Evolutionary conservation across 352 stramenopile species (phyloP).

Genomic region (Bremia lactucae): DNA sequence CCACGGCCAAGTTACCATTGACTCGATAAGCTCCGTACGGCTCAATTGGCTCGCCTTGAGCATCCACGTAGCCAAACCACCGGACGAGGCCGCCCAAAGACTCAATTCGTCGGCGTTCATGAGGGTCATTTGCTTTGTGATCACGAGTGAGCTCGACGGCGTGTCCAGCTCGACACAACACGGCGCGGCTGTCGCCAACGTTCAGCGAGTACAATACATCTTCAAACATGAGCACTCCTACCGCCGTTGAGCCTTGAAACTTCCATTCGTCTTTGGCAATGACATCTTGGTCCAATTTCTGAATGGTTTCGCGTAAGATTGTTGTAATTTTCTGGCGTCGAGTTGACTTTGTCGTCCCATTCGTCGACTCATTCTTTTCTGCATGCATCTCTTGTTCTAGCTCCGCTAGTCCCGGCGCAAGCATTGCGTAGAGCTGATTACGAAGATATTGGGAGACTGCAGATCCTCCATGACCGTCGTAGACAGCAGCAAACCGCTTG

Average conservation of each 20-base stretch:
- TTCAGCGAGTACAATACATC: conserved; percentile 83
- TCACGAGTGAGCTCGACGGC: conserved; percentile 71
- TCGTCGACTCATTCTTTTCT: conserved; percentile 19
- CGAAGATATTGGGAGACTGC: conserved; percentile 58
- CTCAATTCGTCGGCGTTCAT: conserved; percentile 67
- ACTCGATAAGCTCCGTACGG: conserved; percentile 87
- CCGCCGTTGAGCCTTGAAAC: conserved; percentile 67
- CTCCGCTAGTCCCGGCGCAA: conserved; percentile 35
- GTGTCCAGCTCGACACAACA: conserved; percentile 81
- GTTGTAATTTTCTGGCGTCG: conserved; percentile 25
- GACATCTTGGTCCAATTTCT: conserved; percentile 50
- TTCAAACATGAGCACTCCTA: conserved; percentile 61
- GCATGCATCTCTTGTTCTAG: conserved; percentile 39
- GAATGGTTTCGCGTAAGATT: conserved; percentile 33
- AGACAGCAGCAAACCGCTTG: conserved; percentile 75
- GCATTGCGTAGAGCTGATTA: conserved; percentile 42
- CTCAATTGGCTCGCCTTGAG: conserved; percentile 73
- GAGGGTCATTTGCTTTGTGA: conserved; percentile 85
- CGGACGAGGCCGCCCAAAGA: conserved; percentile 75
- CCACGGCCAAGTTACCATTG: conserved; percentile 88
- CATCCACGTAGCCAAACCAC: conserved; percentile 85
- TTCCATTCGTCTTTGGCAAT: conserved; percentile 63
- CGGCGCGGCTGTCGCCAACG: conserved; percentile 91
- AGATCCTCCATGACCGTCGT: conserved; percentile 72
- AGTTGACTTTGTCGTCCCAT: conserved; percentile 18